Evolutionary conservation across 2,329 filamentous ascomycete genomes (phyloP).

Genomic region (Ophiostoma tasmaniense): DNA sequence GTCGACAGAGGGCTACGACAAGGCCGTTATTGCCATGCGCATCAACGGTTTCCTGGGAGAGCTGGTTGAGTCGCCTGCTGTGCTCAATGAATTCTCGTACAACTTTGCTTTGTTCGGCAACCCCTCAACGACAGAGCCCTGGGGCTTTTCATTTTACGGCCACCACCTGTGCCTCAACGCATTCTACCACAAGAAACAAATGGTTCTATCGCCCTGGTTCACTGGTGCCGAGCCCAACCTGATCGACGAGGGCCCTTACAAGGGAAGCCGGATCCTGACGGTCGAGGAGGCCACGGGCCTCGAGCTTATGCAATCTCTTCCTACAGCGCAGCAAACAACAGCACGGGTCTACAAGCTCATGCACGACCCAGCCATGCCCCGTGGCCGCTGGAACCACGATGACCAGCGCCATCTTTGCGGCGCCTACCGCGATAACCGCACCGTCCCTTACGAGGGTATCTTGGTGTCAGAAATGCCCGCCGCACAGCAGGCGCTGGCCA

Average conservation of each 20-base stretch:
- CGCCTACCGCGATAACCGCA: constrained; percentile 68
- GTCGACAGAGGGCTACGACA: constrained; percentile 62
- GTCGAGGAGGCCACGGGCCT: constrained; percentile 56
- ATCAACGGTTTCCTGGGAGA: constrained; percentile 69
- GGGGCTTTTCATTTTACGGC: constrained; percentile 69
- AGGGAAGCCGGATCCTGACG: constrained; percentile 58
- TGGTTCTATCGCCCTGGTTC: constrained; percentile 66
- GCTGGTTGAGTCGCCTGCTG: constrained; percentile 49
- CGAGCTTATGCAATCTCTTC: constrained; percentile 59
- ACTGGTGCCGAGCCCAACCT: constrained; percentile 72
- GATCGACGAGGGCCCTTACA: constrained; percentile 56
- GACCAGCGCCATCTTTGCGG: constrained; percentile 73
- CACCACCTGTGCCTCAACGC: constrained; percentile 69
- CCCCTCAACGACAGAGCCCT: constrained; percentile 49
- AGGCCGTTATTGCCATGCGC: constrained; percentile 61
- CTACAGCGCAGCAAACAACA: constrained; percentile 34
- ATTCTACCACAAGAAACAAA: constrained; percentile 56
- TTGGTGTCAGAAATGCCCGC: constrained; percentile 40
- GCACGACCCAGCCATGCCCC: constrained; percentile 57
- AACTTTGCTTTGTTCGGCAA: constrained; percentile 27
- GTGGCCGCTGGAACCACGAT: constrained; percentile 68
- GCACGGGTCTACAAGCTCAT: constrained; percentile 53
- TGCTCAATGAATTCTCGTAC: constrained; percentile 70
- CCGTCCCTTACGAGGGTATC: constrained; percentile 66
- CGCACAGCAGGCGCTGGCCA: constrained; percentile 46